Evolutionary conservation across 1,139 yeast species (phyloP), one percentile per base, ranked within the genome.

Genomic region (Candida pseudocylindracea): DNA sequence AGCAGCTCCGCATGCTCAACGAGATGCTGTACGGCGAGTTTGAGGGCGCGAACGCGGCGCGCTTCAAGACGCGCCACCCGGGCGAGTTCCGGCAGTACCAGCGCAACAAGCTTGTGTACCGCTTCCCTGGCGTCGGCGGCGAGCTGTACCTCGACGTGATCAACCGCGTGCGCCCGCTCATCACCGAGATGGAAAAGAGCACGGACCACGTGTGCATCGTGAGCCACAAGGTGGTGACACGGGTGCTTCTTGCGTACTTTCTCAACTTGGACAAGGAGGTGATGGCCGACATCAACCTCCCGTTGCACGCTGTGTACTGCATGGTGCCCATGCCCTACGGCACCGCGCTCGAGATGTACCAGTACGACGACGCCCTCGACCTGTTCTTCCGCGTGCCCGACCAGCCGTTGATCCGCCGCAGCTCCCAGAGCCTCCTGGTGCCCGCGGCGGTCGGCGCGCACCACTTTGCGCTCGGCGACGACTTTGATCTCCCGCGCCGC

Each of bases 81-180:
- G 67, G 63, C 31, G 96, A 88, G 50, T 85, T 75, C 45, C 70
- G 67, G 32, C 66, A 83, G 13, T 64, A 95, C 38, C 55, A 80
- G 41, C 59, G 62, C 31, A 75, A 80, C 49, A 85, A 85, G 52
- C 60, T 85, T 43, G 59, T 74, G 25, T 85, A 83, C 51, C 59
- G 96, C 41, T 85, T 83, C 46, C 96, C 96, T 2, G 96, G 95
- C 9, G 79, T 81, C 34, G 94, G 95, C 11, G 96, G 96, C 27
- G 96, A 85, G 52, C 78, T 93, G 1, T 85, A 85, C 44, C 55
- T 85, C 42, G 98, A 88, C 52, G 98, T 85, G 5, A 75, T 88
- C 44, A 80, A 85, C 39, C 63, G 98, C 38, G 60, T 88, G 37
- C 62, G 93, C 36, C 93, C 96, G 1, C 68, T 88, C 29, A 85